Evolutionary conservation across 192 early-diverging fungal genomes (phyloP).

Genomic region (Gryganskiella cystojenkinii): DNA sequence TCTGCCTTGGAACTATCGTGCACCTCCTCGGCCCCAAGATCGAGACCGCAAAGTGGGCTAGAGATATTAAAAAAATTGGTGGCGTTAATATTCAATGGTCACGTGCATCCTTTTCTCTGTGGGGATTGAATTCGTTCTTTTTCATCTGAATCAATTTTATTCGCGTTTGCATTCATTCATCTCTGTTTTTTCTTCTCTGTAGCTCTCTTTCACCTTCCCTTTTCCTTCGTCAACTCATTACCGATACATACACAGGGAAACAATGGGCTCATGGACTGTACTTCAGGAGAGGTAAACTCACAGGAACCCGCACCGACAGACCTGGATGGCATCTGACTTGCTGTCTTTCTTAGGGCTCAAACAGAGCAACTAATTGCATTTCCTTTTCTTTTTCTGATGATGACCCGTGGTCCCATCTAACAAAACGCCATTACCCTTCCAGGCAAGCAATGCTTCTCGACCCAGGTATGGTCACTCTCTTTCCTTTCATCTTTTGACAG

Average conservation of each 20-base stretch:
- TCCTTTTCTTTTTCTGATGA: background rate
- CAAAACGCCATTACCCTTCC: background rate
- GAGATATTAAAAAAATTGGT: no score
- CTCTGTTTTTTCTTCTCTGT: background rate
- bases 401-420: no score
- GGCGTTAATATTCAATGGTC: no score
- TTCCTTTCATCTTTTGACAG: background rate
- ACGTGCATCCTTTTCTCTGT: no score
- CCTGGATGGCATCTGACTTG: background rate
- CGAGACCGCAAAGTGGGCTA: no score
- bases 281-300: conserved; percentile 50
- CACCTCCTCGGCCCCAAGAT: no score
- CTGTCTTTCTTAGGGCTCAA: background rate
- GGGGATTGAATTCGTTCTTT: no score
- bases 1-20: no score
- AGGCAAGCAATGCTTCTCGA: conserved; percentile 77
- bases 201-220: background rate
- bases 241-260: conserved; percentile 6
- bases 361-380: background rate
- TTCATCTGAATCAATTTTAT: no score
- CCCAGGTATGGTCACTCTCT: conserved; percentile 55
- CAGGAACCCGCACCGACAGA: background rate
- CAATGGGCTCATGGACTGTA: conserved; percentile 54
- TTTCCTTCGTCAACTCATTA: conserved; percentile 5
- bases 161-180: background rate